Conservation (phyloP, 352 stramenopile species). For the Pythium sp. region DNA sequence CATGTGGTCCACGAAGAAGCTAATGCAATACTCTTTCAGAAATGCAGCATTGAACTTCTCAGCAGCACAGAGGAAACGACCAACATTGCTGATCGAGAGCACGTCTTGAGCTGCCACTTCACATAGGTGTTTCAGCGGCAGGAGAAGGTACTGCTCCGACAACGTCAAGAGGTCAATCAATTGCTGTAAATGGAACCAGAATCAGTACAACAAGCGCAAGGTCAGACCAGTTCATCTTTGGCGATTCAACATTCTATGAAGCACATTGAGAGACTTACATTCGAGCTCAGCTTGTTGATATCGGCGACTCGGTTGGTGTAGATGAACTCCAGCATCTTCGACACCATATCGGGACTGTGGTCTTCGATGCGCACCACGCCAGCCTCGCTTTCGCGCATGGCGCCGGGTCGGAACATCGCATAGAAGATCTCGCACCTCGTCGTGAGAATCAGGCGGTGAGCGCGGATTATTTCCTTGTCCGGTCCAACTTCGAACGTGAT, state of each 20-base stretch:
- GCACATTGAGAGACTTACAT: constrained; percentile 34
- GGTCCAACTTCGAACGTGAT: constrained; percentile 71
- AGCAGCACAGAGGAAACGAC: constrained; percentile 74
- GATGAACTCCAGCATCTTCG: constrained; percentile 92
- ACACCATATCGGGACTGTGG: constrained; percentile 78
- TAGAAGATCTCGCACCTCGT: constrained; percentile 89
- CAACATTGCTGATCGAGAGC: constrained; percentile 68
- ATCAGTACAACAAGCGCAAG: background rate
- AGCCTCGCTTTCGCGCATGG: constrained; percentile 83
- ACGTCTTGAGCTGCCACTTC: constrained; percentile 71
- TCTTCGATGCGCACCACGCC: constrained; percentile 83
- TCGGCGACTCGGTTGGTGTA: constrained; percentile 89
- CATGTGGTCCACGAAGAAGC: constrained; percentile 74
- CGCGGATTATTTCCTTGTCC: constrained; percentile 53
- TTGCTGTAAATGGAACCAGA: constrained; percentile 44
- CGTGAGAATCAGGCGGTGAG: constrained; percentile 73
- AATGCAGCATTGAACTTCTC: constrained; percentile 84
- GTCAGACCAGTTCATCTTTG: background rate
- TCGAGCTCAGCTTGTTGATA: constrained; percentile 67
- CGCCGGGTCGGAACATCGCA: constrained; percentile 83
- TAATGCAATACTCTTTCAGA: constrained; percentile 80
- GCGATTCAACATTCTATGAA: background rate
- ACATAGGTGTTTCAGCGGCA: constrained; percentile 73
- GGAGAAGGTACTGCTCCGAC: constrained; percentile 78
- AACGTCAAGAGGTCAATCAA: constrained; percentile 80